phyloP scores from a whole-genome alignment of 164 flowering plant genomes.

The Magnolia sinica region DNA sequence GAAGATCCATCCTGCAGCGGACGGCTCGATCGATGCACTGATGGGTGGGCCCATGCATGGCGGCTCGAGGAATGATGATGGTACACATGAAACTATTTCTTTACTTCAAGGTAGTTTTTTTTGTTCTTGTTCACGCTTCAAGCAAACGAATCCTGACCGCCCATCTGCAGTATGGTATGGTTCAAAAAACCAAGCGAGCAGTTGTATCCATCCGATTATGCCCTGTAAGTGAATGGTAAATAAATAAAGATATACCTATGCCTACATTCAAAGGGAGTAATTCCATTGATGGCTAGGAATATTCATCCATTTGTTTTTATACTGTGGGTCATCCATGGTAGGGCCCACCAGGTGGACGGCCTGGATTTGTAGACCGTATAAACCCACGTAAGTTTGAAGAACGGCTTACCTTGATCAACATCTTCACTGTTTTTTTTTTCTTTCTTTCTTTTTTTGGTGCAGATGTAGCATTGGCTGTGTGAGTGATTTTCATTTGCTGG shows the following conservation, averaged over 20 bases:
- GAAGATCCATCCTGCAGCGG: slow-evolving; percentile 32
- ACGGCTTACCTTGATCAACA: background rate
- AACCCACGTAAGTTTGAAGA: background rate
- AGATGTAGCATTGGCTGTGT: background rate
- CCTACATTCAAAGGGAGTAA: background rate
- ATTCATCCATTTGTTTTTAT: background rate
- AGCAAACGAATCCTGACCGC: no score
- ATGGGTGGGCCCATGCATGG: no score
- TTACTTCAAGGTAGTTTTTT: no score
- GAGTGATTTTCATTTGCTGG: background rate
- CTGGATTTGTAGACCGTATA: background rate
- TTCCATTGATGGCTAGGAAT: background rate
- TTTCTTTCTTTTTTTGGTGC: background rate
- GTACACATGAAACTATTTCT: no score
- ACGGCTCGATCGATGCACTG: background rate
- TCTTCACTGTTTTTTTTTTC: no score
- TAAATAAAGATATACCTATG: background rate
- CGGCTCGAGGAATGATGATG: no score
- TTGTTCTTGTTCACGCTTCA: no score
- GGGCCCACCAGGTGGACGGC: background rate
- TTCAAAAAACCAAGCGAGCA: no score
- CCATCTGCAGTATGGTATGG: no score
- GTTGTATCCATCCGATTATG: no score
- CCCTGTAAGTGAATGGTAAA: no score
- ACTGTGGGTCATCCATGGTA: background rate